These are phyloP conservation scores for Pleurotus tuoliensis DNA, from an alignment of 768 basidiomycete species.

Conservation along the genomic window DNA sequence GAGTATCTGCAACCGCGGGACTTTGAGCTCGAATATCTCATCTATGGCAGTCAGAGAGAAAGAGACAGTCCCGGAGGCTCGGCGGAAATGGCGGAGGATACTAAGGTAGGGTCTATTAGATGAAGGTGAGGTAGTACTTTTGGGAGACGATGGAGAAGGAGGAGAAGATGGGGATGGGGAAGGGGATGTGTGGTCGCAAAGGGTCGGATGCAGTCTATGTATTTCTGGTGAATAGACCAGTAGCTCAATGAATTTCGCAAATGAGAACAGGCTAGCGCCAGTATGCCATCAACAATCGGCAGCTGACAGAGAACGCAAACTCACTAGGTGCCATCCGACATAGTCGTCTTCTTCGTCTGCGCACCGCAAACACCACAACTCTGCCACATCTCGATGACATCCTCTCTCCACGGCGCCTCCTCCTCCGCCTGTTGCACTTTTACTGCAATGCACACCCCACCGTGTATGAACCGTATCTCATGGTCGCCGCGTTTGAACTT, in stretches of 20 bases:
- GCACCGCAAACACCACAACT: slow-evolving; percentile 45
- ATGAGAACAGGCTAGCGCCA: slow-evolving; percentile 43
- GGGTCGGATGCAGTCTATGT: slow-evolving; percentile 25
- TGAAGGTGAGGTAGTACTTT: slow-evolving; percentile 7
- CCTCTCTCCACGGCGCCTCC: slow-evolving; percentile 11
- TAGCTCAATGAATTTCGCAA: slow-evolving; percentile 56
- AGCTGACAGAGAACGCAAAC: slow-evolving; percentile 19
- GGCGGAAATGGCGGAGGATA: slow-evolving; percentile 37
- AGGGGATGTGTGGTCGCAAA: slow-evolving; percentile 47
- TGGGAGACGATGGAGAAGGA: slow-evolving; percentile 24
- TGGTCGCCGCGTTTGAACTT: slow-evolving; percentile 34
- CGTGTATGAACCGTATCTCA: slow-evolving; percentile 40
- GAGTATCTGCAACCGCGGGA: slow-evolving; percentile 57
- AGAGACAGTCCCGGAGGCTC: slow-evolving; percentile 11
- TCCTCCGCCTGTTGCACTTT: slow-evolving; percentile 14
- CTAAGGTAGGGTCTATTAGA: neutral
- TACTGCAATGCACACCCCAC: slow-evolving; percentile 26
- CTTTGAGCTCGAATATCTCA: slow-evolving; percentile 58
- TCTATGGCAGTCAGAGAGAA: slow-evolving; percentile 8
- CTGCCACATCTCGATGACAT: slow-evolving; percentile 40
- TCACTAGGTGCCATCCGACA: slow-evolving; percentile 52
- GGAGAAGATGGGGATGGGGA: slow-evolving; percentile 19
- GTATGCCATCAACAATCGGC: neutral
- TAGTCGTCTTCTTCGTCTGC: slow-evolving; percentile 25
- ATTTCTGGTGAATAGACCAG: slow-evolving; percentile 42